Percentiles rank a stretch among this genome's conserved stretches.
These are phyloP conservation scores for Chlamydomonas urium DNA, from an alignment of 139 green algal genomes.

Conservation along the genomic window DNA sequence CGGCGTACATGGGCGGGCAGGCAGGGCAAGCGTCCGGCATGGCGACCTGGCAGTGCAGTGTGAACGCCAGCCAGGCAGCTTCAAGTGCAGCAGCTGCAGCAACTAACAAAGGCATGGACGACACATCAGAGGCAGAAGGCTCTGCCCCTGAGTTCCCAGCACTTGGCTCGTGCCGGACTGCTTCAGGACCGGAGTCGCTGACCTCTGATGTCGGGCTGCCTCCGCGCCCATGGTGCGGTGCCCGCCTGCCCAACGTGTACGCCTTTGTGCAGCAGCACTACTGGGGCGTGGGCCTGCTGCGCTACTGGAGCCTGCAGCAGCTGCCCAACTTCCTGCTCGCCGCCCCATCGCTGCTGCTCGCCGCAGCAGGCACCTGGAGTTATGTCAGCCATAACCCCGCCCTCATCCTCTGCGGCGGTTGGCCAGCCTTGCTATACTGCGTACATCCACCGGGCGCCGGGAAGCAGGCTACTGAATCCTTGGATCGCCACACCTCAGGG, in stretches of 20 bases:
- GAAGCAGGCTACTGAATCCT: neutral
- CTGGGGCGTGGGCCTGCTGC: constrained; percentile 78
- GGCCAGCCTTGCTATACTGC: neutral
- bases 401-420: constrained; percentile 16
- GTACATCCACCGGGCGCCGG: neutral
- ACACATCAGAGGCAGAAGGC: too few species aligned
- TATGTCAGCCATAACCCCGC: constrained; percentile 25
- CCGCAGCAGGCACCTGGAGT: constrained; percentile 21
- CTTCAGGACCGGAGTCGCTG: too few species aligned
- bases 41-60: too few species aligned
- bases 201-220: neutral
- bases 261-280: constrained; percentile 60
- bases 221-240: constrained; percentile 61
- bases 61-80: too few species aligned
- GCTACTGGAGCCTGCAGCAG: constrained; percentile 65
- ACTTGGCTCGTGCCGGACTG: too few species aligned
- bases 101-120: too few species aligned
- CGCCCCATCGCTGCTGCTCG: constrained; percentile 53
- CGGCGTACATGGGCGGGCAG: too few species aligned
- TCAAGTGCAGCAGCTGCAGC: too few species aligned
- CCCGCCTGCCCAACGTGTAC: neutral
- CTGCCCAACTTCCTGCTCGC: constrained; percentile 84
- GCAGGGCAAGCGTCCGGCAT: too few species aligned
- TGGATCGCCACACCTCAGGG: neutral
- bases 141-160: too few species aligned